Conservation (phyloP, 2,329 filamentous ascomycete genomes). For the Alternaria consortialis region DNA sequence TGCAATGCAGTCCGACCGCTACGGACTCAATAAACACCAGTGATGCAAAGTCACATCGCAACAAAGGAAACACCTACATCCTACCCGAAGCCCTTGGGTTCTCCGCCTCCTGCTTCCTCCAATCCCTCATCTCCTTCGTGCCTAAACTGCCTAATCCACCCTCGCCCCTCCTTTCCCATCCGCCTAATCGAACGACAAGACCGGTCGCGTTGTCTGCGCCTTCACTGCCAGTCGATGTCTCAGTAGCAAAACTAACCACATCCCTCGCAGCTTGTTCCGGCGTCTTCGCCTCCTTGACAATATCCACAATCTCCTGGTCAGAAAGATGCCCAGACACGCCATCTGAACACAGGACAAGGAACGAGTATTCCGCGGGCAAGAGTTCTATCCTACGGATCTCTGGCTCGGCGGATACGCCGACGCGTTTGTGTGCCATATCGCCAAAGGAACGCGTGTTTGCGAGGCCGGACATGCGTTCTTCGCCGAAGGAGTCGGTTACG, state of each 20-base stretch:
- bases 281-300: constrained; percentile 91
- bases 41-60: background rate
- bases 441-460: constrained; percentile 96
- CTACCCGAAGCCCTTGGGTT: constrained; percentile 79
- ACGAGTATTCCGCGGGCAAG: constrained; percentile 83
- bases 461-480: constrained; percentile 91
- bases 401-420: constrained; percentile 93
- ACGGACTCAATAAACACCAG: background rate
- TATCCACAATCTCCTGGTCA: constrained; percentile 96
- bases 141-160: constrained; percentile 88
- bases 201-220: constrained; percentile 70
- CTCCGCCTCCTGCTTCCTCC: constrained; percentile 78
- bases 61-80: constrained; percentile 50
- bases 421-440: constrained; percentile 88
- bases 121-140: constrained; percentile 91
- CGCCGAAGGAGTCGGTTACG: constrained; percentile 94
- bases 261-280: constrained; percentile 83
- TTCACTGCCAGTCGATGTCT: constrained; percentile 68
- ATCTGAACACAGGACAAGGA: constrained; percentile 87
- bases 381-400: constrained; percentile 84
- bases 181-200: constrained; percentile 69
- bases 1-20: background rate
- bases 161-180: constrained; percentile 76
- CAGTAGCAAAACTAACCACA: constrained; percentile 87
- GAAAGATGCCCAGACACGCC: constrained; percentile 85